A percentile compares a stretch with the other conserved stretches of the same genome.
These are phyloP conservation scores for Akanthomyces uredinophilus DNA, from an alignment of 2,329 filamentous ascomycete species.

Conservation along the genomic window DNA sequence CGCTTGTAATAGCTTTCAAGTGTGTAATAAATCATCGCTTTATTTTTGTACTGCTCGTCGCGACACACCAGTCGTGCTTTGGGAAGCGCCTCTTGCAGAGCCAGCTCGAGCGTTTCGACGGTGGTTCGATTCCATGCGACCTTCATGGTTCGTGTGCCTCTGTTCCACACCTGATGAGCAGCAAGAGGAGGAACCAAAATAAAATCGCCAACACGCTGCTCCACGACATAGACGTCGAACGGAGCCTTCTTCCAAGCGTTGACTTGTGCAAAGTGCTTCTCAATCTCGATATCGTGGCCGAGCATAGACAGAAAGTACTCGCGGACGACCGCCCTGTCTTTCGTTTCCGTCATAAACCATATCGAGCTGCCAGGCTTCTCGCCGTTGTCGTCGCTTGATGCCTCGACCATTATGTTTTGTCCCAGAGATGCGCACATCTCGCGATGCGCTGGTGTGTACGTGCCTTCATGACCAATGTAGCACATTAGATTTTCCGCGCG, in stretches of 20 bases:
- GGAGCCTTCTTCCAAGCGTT: constrained; percentile 94
- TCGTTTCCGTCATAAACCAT: constrained; percentile 98
- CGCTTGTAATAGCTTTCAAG: constrained; percentile 71
- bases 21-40: constrained; percentile 87
- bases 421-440: constrained; percentile 97
- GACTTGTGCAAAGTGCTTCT: constrained; percentile 93
- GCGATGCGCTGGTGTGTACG: constrained; percentile 88
- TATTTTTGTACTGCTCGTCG: constrained; percentile 98
- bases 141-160: constrained; percentile 92
- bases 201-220: constrained; percentile 86
- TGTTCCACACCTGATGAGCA: constrained; percentile 97
- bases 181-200: constrained; percentile 90
- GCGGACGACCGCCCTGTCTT: constrained; percentile 82
- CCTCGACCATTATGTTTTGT: constrained; percentile 97
- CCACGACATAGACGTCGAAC: constrained; percentile 87
- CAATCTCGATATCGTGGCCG: constrained; percentile 93
- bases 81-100: constrained; percentile 79
- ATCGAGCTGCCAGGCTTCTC: constrained; percentile 84
- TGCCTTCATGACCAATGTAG: constrained; percentile 95
- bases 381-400: constrained; percentile 66
- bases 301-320: constrained; percentile 92
- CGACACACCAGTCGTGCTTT: constrained; percentile 87
- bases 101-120: constrained; percentile 82
- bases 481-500: constrained; percentile 96
- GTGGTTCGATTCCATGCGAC: constrained; percentile 97